These are phyloP conservation scores for Persicaria maculosa DNA, from an alignment of 148 eudicot genomes.

Conservation along the genomic window DNA sequence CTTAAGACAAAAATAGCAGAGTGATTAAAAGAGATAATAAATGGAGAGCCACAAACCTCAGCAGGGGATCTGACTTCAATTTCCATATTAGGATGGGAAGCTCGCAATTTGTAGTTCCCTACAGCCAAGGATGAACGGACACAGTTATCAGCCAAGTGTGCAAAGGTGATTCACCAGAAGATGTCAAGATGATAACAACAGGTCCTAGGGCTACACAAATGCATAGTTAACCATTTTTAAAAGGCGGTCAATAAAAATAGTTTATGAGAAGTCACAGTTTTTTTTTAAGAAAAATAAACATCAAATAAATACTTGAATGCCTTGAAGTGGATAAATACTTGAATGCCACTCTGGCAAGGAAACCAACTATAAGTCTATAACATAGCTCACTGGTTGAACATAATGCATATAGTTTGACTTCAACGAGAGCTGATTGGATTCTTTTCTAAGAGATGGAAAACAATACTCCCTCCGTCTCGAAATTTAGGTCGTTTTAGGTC, in stretches of 20 bases:
- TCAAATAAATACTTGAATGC: not conserved
- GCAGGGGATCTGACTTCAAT: constrained; percentile 65
- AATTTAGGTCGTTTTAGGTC: no score
- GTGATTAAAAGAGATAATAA: not conserved
- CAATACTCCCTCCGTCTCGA: no score
- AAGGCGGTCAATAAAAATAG: not conserved
- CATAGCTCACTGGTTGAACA: not conserved
- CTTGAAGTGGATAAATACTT: not conserved
- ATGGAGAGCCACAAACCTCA: constrained; percentile 44
- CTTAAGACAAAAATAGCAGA: not conserved
- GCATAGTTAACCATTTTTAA: not conserved
- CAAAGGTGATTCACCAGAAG: not conserved
- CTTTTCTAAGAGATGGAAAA: not conserved
- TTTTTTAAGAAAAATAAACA: not conserved
- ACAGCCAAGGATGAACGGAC: constrained; percentile 20
- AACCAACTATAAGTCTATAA: not conserved
- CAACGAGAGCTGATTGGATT: constrained; percentile 3
- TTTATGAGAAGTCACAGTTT: not conserved
- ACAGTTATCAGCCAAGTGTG: constrained; percentile 5
- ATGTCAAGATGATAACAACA: not conserved
- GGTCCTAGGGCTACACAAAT: not conserved
- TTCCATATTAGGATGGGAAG: constrained; percentile 68
- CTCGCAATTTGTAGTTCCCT: constrained; percentile 76
- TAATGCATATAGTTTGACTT: not conserved
- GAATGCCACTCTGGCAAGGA: not conserved